These are phyloP conservation scores for Saccharum spontaneum DNA, from an alignment of 176 grass and related monocot species.

Conservation along the genomic window DNA sequence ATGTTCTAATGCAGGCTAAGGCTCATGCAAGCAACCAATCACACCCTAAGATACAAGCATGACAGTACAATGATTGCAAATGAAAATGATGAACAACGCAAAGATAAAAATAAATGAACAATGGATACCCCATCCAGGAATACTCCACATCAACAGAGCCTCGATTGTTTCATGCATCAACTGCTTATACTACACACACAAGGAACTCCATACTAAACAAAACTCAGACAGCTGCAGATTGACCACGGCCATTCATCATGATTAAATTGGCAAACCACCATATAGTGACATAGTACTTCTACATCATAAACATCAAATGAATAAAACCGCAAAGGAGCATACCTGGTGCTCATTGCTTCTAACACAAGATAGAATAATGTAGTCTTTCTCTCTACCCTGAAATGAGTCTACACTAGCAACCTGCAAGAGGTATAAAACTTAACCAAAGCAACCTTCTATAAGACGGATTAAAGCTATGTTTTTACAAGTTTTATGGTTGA, in stretches of 20 bases:
- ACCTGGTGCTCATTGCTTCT: constrained; percentile 99
- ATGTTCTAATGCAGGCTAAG: not conserved
- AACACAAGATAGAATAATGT: constrained; percentile 99
- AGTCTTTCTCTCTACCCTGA: constrained; percentile 99
- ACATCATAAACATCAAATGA: not conserved
- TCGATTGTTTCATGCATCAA: not conserved
- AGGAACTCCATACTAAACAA: not conserved
- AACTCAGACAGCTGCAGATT: constrained; percentile 1
- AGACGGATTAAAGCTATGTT: not conserved
- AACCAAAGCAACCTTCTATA: constrained; percentile 6
- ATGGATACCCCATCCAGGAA: constrained; percentile 11
- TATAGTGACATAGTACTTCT: not conserved
- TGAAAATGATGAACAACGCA: not conserved
- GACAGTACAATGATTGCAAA: not conserved
- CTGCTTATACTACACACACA: not conserved
- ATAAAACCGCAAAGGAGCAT: constrained; percentile 20
- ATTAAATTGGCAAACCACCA: not conserved
- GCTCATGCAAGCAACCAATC: not conserved
- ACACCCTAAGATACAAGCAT: not conserved
- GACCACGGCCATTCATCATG: not conserved
- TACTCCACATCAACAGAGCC: not conserved
- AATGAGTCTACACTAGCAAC: constrained; percentile 99
- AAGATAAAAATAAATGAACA: not conserved
- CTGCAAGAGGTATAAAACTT: constrained; percentile 50
- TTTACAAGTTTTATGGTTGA: constrained; percentile 21